phyloP scores from a whole-genome alignment of 1,284 basidiomycete species.

The Gymnopus androsaceus region DNA sequence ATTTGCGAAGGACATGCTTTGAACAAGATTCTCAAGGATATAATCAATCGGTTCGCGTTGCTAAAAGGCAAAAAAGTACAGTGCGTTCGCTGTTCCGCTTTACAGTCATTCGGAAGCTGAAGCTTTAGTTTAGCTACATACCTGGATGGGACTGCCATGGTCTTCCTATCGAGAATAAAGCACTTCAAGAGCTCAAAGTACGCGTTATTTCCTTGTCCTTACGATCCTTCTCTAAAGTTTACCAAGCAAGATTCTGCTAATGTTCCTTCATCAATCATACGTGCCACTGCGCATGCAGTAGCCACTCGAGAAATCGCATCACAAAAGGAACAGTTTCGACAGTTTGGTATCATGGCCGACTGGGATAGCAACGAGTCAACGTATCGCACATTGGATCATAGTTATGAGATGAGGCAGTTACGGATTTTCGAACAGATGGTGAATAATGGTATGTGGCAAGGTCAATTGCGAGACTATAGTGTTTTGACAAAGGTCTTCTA shows the following conservation, averaged over 20 bases:
- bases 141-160: slow-evolving; percentile 99
- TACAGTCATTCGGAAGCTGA: background rate
- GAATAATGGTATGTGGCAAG: slow-evolving; percentile 57
- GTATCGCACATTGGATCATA: slow-evolving; percentile 86
- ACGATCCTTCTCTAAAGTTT: background rate
- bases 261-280: slow-evolving; percentile 63
- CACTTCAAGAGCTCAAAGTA: slow-evolving; percentile 76
- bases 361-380: slow-evolving; percentile 75
- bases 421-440: slow-evolving; percentile 90
- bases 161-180: slow-evolving; percentile 94
- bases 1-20: slow-evolving; percentile 80
- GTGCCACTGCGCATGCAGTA: slow-evolving; percentile 71
- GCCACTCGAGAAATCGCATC: slow-evolving; percentile 77
- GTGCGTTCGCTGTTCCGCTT: slow-evolving; percentile 47
- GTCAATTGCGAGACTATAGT: background rate
- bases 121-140: slow-evolving; percentile 64
- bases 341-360: slow-evolving; percentile 92
- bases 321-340: slow-evolving; percentile 82
- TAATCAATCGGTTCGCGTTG: slow-evolving; percentile 90
- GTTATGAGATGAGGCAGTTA: slow-evolving; percentile 89
- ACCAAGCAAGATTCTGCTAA: slow-evolving; percentile 52
- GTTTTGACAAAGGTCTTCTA: background rate
- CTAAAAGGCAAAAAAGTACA: slow-evolving; percentile 80
- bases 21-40: slow-evolving; percentile 97
- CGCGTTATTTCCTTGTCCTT: slow-evolving; percentile 22